phyloP scores from a whole-genome alignment of 139 green algal species.

The Coccomyxa sp. region DNA sequence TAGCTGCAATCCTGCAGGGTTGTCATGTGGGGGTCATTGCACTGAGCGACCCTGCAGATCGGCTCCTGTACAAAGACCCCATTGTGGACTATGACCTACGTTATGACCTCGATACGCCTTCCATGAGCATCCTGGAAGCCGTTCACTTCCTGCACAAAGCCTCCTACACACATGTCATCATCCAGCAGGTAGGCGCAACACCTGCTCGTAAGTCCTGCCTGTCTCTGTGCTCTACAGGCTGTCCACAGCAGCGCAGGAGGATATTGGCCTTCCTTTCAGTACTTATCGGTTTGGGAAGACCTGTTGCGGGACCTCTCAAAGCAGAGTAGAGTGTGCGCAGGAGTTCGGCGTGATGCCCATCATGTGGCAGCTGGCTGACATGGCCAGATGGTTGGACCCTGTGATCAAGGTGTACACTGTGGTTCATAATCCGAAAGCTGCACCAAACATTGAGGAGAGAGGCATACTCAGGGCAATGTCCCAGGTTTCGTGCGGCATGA shows the following conservation, averaged over 20 bases:
- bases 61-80: neutral
- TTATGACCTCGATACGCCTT: neutral
- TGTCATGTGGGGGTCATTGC: neutral
- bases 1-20: neutral
- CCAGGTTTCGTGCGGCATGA: neutral
- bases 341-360: conserved; percentile 2
- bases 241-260: too few species aligned
- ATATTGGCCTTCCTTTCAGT: too few species aligned
- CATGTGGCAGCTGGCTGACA: neutral
- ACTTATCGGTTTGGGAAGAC: too few species aligned
- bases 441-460: neutral
- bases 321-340: neutral
- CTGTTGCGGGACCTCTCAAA: too few species aligned
- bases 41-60: neutral
- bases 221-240: too few species aligned
- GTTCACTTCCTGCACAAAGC: neutral
- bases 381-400: neutral
- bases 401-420: neutral
- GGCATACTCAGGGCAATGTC: neutral
- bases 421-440: neutral
- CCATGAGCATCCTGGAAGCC: neutral
- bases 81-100: neutral
- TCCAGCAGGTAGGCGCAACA: neutral
- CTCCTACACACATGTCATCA: neutral
- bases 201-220: too few species aligned